Percentiles rank a stretch among this genome's conserved stretches.
phyloP scores from a whole-genome alignment of 2,329 filamentous ascomycete species.

The Botrytis fabae region DNA sequence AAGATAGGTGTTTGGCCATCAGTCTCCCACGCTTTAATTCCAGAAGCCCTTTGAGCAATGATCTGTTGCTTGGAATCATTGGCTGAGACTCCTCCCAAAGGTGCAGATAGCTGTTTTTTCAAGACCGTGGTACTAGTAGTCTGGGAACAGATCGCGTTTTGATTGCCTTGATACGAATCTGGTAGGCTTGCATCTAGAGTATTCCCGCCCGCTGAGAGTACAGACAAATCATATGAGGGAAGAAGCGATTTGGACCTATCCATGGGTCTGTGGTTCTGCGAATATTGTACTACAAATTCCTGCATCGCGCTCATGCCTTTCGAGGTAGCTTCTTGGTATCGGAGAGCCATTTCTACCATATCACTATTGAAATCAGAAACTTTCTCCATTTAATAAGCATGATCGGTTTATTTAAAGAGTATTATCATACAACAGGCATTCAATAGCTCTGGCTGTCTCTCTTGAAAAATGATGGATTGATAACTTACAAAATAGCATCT shows the following conservation, averaged over 20 bases:
- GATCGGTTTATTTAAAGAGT: background rate
- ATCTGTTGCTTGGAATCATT: background rate
- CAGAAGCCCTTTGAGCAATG: background rate
- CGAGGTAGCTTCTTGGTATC: slow-evolving; percentile 3
- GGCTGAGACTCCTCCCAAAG: background rate
- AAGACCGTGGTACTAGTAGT: background rate
- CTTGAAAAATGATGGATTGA: background rate
- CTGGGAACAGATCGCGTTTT: background rate
- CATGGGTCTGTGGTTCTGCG: background rate
- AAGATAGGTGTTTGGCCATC: background rate
- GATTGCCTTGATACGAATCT: background rate
- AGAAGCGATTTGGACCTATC: background rate
- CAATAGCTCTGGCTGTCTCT: background rate
- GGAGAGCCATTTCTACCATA: background rate
- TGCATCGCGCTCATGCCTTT: slow-evolving; percentile 4
- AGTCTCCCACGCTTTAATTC: background rate
- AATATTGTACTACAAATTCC: background rate
- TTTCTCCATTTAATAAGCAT: background rate
- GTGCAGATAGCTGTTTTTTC: background rate
- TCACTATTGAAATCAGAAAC: background rate
- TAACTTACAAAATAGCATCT: background rate
- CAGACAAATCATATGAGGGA: no score
- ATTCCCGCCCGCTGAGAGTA: background rate
- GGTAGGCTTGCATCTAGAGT: background rate
- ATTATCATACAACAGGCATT: background rate